Conservation (phyloP, 371 early-diverging fungal species). For the Chytridium lagenaria region DNA sequence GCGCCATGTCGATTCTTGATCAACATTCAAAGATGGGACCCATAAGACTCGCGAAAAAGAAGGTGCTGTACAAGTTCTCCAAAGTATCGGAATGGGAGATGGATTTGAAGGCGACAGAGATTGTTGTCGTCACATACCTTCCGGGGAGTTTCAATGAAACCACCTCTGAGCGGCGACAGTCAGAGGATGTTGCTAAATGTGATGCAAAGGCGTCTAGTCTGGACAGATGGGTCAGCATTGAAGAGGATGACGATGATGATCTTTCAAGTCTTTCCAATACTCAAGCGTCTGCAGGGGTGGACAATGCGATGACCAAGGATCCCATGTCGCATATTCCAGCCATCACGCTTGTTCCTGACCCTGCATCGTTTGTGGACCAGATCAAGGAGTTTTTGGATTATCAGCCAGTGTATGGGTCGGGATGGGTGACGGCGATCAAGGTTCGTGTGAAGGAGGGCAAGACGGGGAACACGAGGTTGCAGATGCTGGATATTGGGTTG, state of each 20-base stretch:
- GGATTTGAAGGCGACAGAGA: constrained; percentile 1
- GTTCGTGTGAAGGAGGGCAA: constrained; percentile 11
- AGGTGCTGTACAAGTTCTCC: constrained; percentile 18
- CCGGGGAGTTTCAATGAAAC: background rate
- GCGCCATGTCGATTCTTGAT: background rate
- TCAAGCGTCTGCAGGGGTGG: background rate
- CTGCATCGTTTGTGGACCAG: background rate
- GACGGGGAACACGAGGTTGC: background rate
- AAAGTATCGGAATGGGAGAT: constrained; percentile 23
- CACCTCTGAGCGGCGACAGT: background rate
- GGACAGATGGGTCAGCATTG: constrained; percentile 19
- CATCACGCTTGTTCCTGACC: constrained; percentile 10
- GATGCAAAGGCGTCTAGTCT: background rate
- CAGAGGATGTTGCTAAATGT: background rate
- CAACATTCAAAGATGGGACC: background rate
- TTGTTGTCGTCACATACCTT: constrained; percentile 18
- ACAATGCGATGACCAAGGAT: background rate
- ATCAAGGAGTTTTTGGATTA: constrained; percentile 22
- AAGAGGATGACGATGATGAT: constrained; percentile 16
- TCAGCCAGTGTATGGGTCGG: constrained; percentile 19
- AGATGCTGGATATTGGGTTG: constrained; percentile 19
- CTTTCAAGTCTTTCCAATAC: background rate
- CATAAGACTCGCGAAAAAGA: constrained; percentile 1
- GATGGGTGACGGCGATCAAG: constrained; percentile 23
- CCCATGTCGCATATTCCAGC: constrained; percentile 5